Base-by-base conservation (phyloP, 768 basidiomycete species). In the Tylopilus plumbeoviolaceoides region DNA sequence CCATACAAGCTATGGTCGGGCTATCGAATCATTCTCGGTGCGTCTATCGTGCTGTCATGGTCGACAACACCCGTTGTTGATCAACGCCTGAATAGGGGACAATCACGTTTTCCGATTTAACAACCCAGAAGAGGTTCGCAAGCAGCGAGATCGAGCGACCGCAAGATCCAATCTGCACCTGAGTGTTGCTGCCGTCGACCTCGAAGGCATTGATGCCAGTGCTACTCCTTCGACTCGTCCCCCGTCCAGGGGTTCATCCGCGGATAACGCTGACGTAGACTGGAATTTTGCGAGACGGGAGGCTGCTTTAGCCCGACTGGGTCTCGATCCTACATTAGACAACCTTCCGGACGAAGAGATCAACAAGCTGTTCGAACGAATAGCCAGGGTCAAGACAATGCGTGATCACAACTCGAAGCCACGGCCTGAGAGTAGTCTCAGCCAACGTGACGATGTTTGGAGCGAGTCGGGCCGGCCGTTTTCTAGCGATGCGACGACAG, bases 261-360 rank as follows among this genome's bases (percentile, higher is more conserved):
- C 81, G 21, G 85, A 81, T 50, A 76, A 81, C 25, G 78, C 69
- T 25, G 88, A 91, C 58, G 88, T 93, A 41, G 97, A 99, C 68
- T 99, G 97, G 97, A 89, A 84, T n/a, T 98, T 85, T 68, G 97
- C 97, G 7, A 89, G 91, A 66, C 82, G 94, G 8, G 97, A 99
- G 71, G 94, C 94, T 6, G 95, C 92, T 4, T 77, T 94, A 35
- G 89, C 91, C 1, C 79, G 87, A 44, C 75, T 97, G 17, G 94
- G 94, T 4, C 71, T 91, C 31, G 91, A 95, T 62, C 91, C 95
- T 15, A 81, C 89, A 14, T 78, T 99, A 23, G 93, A 98, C 69
- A 91, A 87, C 62, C 79, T 99, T 21, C 91, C 90, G 0, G 95
- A 99, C 68, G 90, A 94, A 55, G 95, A 98, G 64, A 77, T 99